Base-by-base conservation (phyloP, 2,329 filamentous ascomycete species). In the Lecanicillium sp. region DNA sequence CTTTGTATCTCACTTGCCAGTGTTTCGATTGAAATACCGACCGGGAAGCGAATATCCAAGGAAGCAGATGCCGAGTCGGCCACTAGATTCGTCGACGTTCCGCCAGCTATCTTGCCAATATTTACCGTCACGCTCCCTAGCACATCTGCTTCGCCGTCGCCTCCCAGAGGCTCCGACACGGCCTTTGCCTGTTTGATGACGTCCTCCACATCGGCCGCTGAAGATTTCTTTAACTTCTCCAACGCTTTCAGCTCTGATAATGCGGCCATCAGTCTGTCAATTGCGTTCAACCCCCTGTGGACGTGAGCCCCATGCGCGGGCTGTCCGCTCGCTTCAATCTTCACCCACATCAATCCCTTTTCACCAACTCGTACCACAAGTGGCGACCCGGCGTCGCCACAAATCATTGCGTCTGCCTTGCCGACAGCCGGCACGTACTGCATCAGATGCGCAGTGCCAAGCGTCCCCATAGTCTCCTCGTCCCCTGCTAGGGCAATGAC, bases 301-400 rank as follows among this genome's bases (percentile, higher is more conserved):
- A 53, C 51, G 23, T 53, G 51, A 21, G 51, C 49, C 3, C 51
- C 51, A 26, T 53, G 51, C 8, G 51, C 51, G 10, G 44, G 20
- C 15, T 41, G 35, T 5, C 51, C 51, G 5, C 17, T 47, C 9
- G 51, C 42, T 35, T 38, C 38, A 11, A 53, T 20, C 14, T 53
- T 38, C 14, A 53, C 41, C 51, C 51, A 51, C 10, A 51, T 19
- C 30, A 51, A 27, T 27, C 51, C 51, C 41, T 53, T 53, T 44
- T 53, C 51, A 2, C 51, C 51, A n/a, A 43, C 38, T 2, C 51
- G 32, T 9, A 53, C 41, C 15, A 53, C 42, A 2, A 47, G 27
- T 19, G 45, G 51, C 9, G 40, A 49, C 19, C 51, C 51, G n/a
- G 51, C 51, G 24, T 53, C 44, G 19, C 43, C 40, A 15, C 50